A percentile compares a stretch with the other conserved stretches of the same genome.
Conservation (phyloP, 805 yeast species). For the Hanseniaspora guilliermondii region DNA sequence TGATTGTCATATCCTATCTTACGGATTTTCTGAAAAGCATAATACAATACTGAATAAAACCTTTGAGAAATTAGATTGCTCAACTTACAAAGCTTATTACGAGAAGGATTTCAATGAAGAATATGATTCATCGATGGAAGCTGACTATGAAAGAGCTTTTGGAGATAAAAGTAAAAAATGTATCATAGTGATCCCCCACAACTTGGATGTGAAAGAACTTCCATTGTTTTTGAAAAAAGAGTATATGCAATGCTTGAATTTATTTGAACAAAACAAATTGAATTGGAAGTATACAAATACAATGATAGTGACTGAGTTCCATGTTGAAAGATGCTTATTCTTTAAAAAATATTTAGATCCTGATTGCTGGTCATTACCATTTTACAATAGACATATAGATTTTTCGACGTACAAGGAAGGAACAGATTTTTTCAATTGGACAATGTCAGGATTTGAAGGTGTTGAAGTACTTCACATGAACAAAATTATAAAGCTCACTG, state of each 20-base stretch:
- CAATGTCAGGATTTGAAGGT: slow-evolving; percentile 62
- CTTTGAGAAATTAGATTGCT: not conserved
- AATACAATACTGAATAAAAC: slow-evolving; percentile 6
- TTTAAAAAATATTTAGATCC: slow-evolving; percentile 34
- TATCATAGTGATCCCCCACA: slow-evolving; percentile 2
- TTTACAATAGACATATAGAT: slow-evolving; percentile 23
- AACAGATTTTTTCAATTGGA: slow-evolving; percentile 30
- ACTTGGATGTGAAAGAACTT: not conserved
- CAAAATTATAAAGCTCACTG: slow-evolving; percentile 45
- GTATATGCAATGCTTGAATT: not conserved
- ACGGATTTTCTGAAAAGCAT: slow-evolving; percentile 5
- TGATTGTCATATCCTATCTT: slow-evolving; percentile 5
- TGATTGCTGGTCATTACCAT: slow-evolving; percentile 58
- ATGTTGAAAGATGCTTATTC: slow-evolving; percentile 59
- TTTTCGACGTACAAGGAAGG: slow-evolving; percentile 13
- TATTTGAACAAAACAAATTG: not conserved
- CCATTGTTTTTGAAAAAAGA: not conserved
- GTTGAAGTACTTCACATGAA: slow-evolving; percentile 60
- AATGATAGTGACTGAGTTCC: slow-evolving; percentile 59
- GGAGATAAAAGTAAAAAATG: not conserved
- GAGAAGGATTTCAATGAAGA: not conserved
- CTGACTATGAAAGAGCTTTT: not conserved
- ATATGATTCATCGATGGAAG: not conserved
- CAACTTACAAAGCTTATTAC: not conserved
- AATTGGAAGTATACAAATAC: slow-evolving; percentile 13